Evolutionary conservation across 1,139 yeast species (phyloP).

Genomic region (Debaryomyces coudertii): DNA sequence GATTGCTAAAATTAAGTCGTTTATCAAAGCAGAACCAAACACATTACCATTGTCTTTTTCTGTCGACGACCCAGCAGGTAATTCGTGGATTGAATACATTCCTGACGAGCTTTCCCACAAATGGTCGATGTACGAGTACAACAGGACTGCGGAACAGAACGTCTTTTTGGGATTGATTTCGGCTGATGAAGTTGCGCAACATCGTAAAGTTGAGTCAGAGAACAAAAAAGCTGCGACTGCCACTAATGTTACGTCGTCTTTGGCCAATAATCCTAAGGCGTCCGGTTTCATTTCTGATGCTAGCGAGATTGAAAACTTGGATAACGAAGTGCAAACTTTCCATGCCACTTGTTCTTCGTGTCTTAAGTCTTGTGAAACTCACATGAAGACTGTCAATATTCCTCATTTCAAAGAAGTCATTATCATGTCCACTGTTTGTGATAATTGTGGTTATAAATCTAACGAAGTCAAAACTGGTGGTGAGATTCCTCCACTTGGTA

Average conservation of each 20-base stretch:
- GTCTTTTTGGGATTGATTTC: conserved; percentile 84
- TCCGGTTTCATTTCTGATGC: conserved; percentile 66
- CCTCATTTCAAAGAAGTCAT: conserved; percentile 98
- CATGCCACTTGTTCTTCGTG: conserved; percentile 93
- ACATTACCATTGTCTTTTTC: conserved; percentile 78
- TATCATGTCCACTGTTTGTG: conserved; percentile 94
- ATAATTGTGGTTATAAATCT: conserved; percentile 91
- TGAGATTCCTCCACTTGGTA: conserved; percentile 86
- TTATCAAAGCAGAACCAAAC: conserved; percentile 64
- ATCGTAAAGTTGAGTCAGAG: conserved; percentile 44
- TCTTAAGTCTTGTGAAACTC: conserved; percentile 78
- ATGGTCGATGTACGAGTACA: conserved; percentile 85
- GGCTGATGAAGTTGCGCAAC: conserved; percentile 71
- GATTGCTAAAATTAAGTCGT: conserved; percentile 58
- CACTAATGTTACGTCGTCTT: conserved; percentile 31
- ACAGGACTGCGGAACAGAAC: conserved; percentile 87
- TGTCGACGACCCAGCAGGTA: conserved; percentile 95
- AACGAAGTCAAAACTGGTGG: conserved; percentile 99
- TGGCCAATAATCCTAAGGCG: conserved; percentile 47
- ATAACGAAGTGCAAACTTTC: conserved; percentile 91
- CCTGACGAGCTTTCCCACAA: conserved; percentile 91
- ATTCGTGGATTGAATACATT: conserved; percentile 90
- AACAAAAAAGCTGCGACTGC: conserved; percentile 43
- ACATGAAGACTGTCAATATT: conserved; percentile 94
- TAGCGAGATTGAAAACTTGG: conserved; percentile 81